Evolutionary conservation across 768 basidiomycete species (phyloP).

Genomic region (Austroboletus festivus): DNA sequence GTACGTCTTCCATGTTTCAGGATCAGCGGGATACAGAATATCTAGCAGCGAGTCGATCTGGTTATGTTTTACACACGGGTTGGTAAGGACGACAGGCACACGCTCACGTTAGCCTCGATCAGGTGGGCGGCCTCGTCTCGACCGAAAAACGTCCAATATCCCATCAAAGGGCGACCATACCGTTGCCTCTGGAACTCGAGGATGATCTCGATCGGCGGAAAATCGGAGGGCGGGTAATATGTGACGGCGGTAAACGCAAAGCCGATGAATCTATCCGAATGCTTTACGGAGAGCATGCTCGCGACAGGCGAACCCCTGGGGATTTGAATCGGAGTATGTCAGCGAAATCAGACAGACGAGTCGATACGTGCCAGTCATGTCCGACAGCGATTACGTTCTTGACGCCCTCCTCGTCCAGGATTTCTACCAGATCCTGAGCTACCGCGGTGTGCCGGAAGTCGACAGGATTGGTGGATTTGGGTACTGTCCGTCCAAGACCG

Average conservation of each 20-base stretch:
- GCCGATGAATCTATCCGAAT: slow-evolving; percentile 40
- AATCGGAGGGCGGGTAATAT: slow-evolving; percentile 29
- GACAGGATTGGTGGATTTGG: slow-evolving; percentile 35
- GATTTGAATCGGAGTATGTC: neutral
- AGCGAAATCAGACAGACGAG: neutral
- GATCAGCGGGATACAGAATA: slow-evolving; percentile 34
- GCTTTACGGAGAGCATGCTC: slow-evolving; percentile 37
- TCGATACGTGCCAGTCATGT: slow-evolving; percentile 37
- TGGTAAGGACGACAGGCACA: neutral
- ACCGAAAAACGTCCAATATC: slow-evolving; percentile 42
- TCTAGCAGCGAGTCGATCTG: slow-evolving; percentile 41
- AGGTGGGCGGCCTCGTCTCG: slow-evolving; percentile 28
- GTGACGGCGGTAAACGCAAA: slow-evolving; percentile 37
- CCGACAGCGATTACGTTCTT: slow-evolving; percentile 34
- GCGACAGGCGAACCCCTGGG: slow-evolving; percentile 35
- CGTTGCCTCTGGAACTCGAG: slow-evolving; percentile 24
- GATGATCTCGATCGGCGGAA: slow-evolving; percentile 26
- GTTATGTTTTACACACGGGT: neutral
- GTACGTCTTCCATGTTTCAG: slow-evolving; percentile 33
- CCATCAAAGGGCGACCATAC: slow-evolving; percentile 38
- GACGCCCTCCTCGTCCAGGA: slow-evolving; percentile 36
- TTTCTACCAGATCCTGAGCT: slow-evolving; percentile 35
- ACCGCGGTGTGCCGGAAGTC: slow-evolving; percentile 28
- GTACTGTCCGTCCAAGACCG: slow-evolving; percentile 42
- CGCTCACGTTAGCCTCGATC: slow-evolving; percentile 34